Evolutionary conservation across 305 asterid genomes (phyloP), one percentile per base, ranked within the genome.

Genomic region (Fraxinus greggii): DNA sequence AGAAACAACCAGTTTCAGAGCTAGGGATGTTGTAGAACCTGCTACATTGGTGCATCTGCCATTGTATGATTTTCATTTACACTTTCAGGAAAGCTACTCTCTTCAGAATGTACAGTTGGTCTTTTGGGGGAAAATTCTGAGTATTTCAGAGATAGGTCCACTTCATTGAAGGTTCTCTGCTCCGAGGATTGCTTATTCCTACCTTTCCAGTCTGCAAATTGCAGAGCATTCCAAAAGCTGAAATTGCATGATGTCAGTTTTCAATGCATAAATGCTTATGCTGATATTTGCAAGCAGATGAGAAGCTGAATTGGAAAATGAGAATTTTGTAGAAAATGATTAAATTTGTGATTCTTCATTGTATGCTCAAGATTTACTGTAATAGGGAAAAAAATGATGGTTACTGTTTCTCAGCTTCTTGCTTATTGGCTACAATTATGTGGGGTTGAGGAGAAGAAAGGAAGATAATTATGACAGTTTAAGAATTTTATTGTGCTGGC

Each of bases 271-370:
- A 67, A 28, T 28, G 74, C 38, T 13, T 17, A 32, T 31, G 76
- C 76, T 69, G 75, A 69, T 28, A 69, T 69, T 69, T 28, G 38
- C 75, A 69, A 69, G 36, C 75, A 69, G 75, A 69, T 31, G 42
- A 70, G 40, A 15, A 70, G 75, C 23, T 15, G 75, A 70, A 70
- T 70, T 70, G 24, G 21, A 67, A 67, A 67, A 65, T 10, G 31
- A 23, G 33, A 65, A 28, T 12, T 67, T 26, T 24, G 35, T 67
- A 67, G 74, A 70, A 70, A 31, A 17, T 31, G 42, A 17, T 70
- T 31, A 32, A 13, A 70, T 31, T 70, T 29, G 75, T 31, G 75
- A 13, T 70, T 29, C 42, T 15, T 31, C 5, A 12, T 29, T 17
- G 75, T 23, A 31, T 70, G 42, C 12, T 31, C 31, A 26, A 29